Percentiles rank a stretch among this genome's conserved stretches.
Evolutionary conservation across 192 early-diverging fungal species (phyloP).

Genomic region (Coemansia sp.): DNA sequence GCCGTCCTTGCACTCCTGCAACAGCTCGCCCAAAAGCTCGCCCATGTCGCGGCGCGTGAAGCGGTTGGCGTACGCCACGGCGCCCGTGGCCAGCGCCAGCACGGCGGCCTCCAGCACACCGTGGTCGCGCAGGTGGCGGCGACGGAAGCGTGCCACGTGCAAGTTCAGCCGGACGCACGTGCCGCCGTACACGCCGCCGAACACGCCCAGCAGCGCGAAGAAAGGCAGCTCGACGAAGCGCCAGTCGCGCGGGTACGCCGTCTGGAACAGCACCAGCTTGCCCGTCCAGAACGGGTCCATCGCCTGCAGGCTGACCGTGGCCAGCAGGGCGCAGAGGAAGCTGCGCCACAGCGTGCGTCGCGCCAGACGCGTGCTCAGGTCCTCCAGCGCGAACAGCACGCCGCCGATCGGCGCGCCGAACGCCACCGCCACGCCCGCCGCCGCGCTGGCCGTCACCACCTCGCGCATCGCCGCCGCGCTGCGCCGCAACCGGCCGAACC

Average conservation of each 20-base stretch:
- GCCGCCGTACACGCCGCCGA: constrained; percentile 83
- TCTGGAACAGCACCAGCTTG: constrained; percentile 96
- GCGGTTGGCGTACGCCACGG: constrained; percentile 67
- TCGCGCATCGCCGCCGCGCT: constrained; percentile 73
- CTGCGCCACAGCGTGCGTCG: constrained; percentile 94
- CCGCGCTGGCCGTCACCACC: constrained; percentile 68
- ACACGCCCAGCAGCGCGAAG: constrained; percentile 72
- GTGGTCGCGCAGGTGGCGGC: constrained; percentile 60
- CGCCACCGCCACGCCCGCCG: constrained; percentile 72
- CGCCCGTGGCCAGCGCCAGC: constrained; percentile 59
- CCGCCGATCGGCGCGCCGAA: constrained; percentile 74
- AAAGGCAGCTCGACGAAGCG: constrained; percentile 89
- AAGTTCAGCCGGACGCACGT: constrained; percentile 72
- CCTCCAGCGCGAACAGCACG: constrained; percentile 76
- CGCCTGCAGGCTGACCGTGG: constrained; percentile 83
- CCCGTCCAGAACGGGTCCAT: constrained; percentile 96
- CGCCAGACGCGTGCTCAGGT: constrained; percentile 94
- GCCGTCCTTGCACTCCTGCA: constrained; percentile 65
- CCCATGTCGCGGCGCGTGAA: constrained; percentile 85
- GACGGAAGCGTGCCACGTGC: constrained; percentile 68
- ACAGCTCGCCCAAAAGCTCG: constrained; percentile 72
- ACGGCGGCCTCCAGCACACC: constrained; percentile 66
- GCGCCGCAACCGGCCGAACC: constrained; percentile 79
- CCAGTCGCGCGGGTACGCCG: constrained; percentile 89
- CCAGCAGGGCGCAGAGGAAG: constrained; percentile 97